A percentile compares a stretch with the other conserved stretches of the same genome.
Conservation (phyloP, 1,139 yeast species). For the Debaryomyces psychrophilus region DNA sequence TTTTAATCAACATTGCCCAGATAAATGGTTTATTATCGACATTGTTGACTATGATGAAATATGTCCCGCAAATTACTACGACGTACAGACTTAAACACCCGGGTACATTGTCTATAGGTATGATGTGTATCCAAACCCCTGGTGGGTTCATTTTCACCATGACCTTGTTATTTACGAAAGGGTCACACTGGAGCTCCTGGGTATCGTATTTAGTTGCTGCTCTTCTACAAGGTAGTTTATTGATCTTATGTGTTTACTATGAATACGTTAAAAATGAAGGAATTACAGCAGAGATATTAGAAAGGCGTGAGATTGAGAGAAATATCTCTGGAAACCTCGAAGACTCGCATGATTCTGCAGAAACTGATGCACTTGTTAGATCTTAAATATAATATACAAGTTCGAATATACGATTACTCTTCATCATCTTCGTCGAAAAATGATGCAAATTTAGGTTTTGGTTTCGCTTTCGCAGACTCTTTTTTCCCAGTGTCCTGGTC, state of each 20-base stretch:
- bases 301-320: constrained; percentile 36
- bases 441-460: constrained; percentile 12
- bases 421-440: constrained; percentile 15
- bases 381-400: constrained; percentile 3
- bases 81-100: constrained; percentile 73
- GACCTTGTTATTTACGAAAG: constrained; percentile 69
- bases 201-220: constrained; percentile 79
- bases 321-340: constrained; percentile 33
- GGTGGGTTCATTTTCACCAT: constrained; percentile 84
- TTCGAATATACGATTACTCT: not conserved
- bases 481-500: not conserved
- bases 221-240: constrained; percentile 54
- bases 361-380: constrained; percentile 3
- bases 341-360: not conserved
- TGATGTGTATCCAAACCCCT: constrained; percentile 89
- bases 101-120: constrained; percentile 76
- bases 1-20: constrained; percentile 51
- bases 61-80: constrained; percentile 78
- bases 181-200: constrained; percentile 89
- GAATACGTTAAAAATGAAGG: constrained; percentile 36
- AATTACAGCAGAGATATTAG: constrained; percentile 32
- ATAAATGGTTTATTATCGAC: constrained; percentile 67
- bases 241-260: constrained; percentile 42
- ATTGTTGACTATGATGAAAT: constrained; percentile 66
- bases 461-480: not conserved